Evolutionary conservation across 2,329 filamentous ascomycete species (phyloP).

Genomic region (Hysterium pulicare): DNA sequence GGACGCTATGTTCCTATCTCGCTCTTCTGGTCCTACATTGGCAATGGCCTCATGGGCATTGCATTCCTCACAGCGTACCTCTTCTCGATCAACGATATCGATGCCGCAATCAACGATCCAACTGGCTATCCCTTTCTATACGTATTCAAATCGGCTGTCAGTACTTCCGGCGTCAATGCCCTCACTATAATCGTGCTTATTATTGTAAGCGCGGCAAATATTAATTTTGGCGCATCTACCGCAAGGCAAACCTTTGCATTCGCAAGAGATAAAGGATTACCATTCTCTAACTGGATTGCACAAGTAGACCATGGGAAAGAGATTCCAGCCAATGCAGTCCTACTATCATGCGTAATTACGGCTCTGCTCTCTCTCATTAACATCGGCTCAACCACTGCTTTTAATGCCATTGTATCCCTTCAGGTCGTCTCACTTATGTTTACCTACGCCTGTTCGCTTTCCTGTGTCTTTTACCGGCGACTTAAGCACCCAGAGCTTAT

Average conservation of each 20-base stretch:
- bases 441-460: slow-evolving; percentile 21
- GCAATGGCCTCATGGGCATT: slow-evolving; percentile 34
- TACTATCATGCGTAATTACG: slow-evolving; percentile 27
- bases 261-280: slow-evolving; percentile 22
- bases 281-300: slow-evolving; percentile 14
- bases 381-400: slow-evolving; percentile 35
- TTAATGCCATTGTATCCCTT: slow-evolving; percentile 36
- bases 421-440: slow-evolving; percentile 21
- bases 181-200: slow-evolving; percentile 21
- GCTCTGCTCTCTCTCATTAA: slow-evolving; percentile 39
- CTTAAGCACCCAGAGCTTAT: slow-evolving; percentile 10
- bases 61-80: slow-evolving; percentile 36
- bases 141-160: slow-evolving; percentile 27
- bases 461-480: slow-evolving; percentile 22
- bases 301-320: slow-evolving; percentile 14
- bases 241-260: slow-evolving; percentile 21
- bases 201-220: slow-evolving; percentile 15
- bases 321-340: slow-evolving; percentile 15
- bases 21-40: slow-evolving; percentile 35
- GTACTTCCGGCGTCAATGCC: slow-evolving; percentile 16
- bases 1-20: slow-evolving; percentile 30
- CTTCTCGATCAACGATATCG: slow-evolving; percentile 29
- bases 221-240: slow-evolving; percentile 22
- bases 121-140: slow-evolving; percentile 37
- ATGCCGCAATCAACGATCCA: slow-evolving; percentile 22